Evolutionary conservation across 2,329 filamentous ascomycete genomes (phyloP).

Genomic region (Ophiocordyceps australis): DNA sequence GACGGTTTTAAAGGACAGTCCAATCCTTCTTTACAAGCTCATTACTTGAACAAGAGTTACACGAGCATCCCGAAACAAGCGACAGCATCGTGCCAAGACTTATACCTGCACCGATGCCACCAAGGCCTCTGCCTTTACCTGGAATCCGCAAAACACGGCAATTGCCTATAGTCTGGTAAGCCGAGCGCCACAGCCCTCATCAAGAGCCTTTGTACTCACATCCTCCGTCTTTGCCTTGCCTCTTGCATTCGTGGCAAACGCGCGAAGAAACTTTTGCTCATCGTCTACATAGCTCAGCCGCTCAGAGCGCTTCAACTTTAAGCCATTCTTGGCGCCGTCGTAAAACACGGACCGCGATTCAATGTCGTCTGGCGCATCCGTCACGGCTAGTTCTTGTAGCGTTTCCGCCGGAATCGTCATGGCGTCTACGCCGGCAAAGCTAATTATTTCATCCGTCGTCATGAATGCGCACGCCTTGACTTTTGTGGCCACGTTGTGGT

Average conservation of each 20-base stretch:
- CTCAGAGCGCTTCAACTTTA: not conserved
- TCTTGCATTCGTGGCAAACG: not conserved
- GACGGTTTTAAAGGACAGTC: too few species aligned
- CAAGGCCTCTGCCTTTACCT: not conserved
- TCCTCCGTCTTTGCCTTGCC: conserved; percentile 1
- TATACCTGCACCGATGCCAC: not conserved
- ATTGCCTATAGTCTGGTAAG: not conserved
- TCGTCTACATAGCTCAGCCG: conserved; percentile 1
- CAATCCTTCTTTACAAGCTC: too few species aligned
- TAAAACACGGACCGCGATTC: not conserved
- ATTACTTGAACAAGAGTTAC: not conserved
- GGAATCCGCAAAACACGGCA: conserved; percentile 1
- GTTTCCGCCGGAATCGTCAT: conserved; percentile 1
- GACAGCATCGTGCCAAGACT: not conserved
- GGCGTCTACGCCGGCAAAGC: conserved; percentile 1
- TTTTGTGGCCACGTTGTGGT: not conserved
- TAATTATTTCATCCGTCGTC: not conserved
- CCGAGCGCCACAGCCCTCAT: not conserved
- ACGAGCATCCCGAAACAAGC: not conserved
- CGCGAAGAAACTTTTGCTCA: not conserved
- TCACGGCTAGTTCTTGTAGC: not conserved
- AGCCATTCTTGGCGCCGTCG: not conserved
- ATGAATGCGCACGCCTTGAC: conserved; percentile 1
- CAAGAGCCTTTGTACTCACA: not conserved
- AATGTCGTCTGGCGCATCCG: not conserved